phyloP scores from a whole-genome alignment of 2,329 filamentous ascomycete species.

The Aspergillus transmontanensis region DNA sequence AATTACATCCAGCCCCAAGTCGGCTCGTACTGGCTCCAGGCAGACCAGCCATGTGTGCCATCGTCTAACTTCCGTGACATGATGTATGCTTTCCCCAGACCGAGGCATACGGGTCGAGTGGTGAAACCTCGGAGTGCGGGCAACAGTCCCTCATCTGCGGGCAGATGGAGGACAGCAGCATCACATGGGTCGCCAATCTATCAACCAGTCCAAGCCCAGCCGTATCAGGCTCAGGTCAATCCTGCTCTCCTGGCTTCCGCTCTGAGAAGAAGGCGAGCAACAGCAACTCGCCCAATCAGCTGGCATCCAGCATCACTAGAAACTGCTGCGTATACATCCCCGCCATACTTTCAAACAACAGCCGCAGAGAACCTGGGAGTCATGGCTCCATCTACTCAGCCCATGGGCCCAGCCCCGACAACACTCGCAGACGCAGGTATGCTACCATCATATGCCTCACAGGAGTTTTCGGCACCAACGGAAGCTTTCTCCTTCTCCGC shows the following conservation, averaged over 20 bases:
- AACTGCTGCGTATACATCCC: conserved; percentile 31
- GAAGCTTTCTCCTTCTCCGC: conserved; percentile 26
- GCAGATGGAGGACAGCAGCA: conserved; percentile 58
- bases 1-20: conserved; percentile 31
- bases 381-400: conserved; percentile 23
- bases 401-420: conserved; percentile 20
- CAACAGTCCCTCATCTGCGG: conserved; percentile 62
- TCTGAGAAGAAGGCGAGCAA: conserved; percentile 40
- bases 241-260: conserved; percentile 41
- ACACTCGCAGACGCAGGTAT: conserved; percentile 22
- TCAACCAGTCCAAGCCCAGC: conserved; percentile 23
- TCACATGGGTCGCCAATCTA: conserved; percentile 50
- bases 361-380: conserved; percentile 21
- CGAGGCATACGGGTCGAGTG: conserved; percentile 56
- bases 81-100: conserved; percentile 49
- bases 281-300: conserved; percentile 65
- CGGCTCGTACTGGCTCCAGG: conserved; percentile 32
- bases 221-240: conserved; percentile 49
- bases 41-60: conserved; percentile 24
- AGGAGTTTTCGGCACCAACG: conserved; percentile 23
- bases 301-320: conserved; percentile 69
- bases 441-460: conserved; percentile 26
- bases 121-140: conserved; percentile 68
- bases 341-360: conserved; percentile 23
- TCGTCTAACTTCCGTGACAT: conserved; percentile 41